Evolutionary conservation across 176 grass and related monocot species (phyloP).

Genomic region (Guadua angustifolia): DNA sequence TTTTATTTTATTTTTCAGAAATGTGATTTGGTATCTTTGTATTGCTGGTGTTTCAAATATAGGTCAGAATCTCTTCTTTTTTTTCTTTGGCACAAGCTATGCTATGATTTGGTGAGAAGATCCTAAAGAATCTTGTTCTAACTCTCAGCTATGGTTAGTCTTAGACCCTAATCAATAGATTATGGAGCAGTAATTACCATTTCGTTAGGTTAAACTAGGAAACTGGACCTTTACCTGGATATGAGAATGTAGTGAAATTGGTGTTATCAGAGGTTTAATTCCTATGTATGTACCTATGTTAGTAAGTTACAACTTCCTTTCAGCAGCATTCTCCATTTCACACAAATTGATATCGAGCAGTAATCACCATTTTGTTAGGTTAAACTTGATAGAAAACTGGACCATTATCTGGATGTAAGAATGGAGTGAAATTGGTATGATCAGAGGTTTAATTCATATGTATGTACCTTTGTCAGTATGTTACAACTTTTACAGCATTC

Average conservation of each 20-base stretch:
- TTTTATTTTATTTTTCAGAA: conserved; percentile 18
- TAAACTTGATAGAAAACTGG: background rate
- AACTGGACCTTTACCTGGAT: background rate
- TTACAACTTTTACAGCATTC: background rate
- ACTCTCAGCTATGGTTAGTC: conserved; percentile 16
- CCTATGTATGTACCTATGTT: conserved; percentile 10
- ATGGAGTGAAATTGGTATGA: conserved; percentile 20
- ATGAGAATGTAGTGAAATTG: conserved; percentile 20
- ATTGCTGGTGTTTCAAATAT: conserved; percentile 24
- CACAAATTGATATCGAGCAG: conserved; percentile 14
- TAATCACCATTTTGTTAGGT: conserved; percentile 8
- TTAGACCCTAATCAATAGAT: conserved; percentile 1
- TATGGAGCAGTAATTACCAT: conserved; percentile 15
- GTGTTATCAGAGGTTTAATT: conserved; percentile 17
- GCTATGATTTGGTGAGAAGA: conserved; percentile 29
- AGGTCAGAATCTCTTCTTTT: conserved; percentile 1
- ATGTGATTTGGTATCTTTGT: background rate
- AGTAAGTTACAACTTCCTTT: background rate
- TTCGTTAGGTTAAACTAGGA: conserved; percentile 7
- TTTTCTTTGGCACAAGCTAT: background rate
- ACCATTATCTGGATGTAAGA: background rate
- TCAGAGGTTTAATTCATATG: conserved; percentile 16
- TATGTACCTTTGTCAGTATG: conserved; percentile 16
- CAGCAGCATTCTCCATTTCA: background rate
- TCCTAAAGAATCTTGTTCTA: conserved; percentile 16